Evolutionary conservation across 495 filamentous ascomycete genomes (phyloP), one percentile per base, ranked within the genome.

Genomic region (Penicillium ucsense): DNA sequence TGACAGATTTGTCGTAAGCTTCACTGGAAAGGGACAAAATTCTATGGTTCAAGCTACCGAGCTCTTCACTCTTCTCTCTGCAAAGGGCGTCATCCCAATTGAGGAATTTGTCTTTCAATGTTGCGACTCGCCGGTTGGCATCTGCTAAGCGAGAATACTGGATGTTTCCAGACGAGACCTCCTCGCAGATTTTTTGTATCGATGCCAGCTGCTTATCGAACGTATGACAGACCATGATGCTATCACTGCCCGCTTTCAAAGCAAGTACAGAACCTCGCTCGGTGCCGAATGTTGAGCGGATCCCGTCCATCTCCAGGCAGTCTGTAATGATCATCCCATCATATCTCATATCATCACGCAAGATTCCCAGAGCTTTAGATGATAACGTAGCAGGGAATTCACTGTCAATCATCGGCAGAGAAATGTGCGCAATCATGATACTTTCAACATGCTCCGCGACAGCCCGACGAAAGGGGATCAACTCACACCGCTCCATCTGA

Each of bases 151-250:
- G 59, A 3, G 56, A 51, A 35, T 48, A 27, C 1, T 57, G 45
- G 31, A 76, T 45, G 5, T 57, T 47, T 4, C 70, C 72, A 34
- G 63, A 63, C 37, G 64, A 48, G 2, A 75, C 55, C 8, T 72
- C 73, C 45, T 70, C 47, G 35, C 60, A 53, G 2, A 76, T 63
- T 12, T 56, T 50, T 37, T 66, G 60, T 29, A 76, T 71, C 3
- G 73, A 68, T 4, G 51, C 64, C 8, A 71, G 57, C 43, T 76
- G 73, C 29, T 68, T 70, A 8, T 58, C 53, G 45, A 68, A 73
- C 6, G 73, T 76, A 51, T 76, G 73, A 45, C 72, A 76, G 8
- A 76, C 61, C 72, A 75, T 75, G 9, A 72, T 59, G 33, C 72
- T 73, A 36, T 76, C 73, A 41, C 65, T 69, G n/a, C 73, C 73